Evolutionary conservation across 441 rosid species (phyloP).

Genomic region (Euphorbia schlechtendalii): DNA sequence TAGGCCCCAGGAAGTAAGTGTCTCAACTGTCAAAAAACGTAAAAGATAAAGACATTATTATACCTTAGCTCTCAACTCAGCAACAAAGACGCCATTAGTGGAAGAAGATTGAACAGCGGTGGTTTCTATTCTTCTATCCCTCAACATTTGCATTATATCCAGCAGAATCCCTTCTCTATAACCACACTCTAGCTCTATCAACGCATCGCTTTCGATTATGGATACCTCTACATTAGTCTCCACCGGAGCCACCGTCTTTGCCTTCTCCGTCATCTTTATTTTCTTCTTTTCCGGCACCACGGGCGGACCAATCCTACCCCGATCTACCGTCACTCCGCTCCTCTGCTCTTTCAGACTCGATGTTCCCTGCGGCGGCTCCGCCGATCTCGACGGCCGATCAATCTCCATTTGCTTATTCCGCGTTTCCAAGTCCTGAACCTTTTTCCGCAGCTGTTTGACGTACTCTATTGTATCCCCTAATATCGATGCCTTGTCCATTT

Average conservation of each 20-base stretch:
- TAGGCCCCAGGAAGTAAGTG: too few relatives aligned
- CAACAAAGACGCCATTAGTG: slow-evolving; percentile 39
- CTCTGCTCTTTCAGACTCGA: too few relatives aligned
- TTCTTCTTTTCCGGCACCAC: too few relatives aligned
- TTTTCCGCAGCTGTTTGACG: slow-evolving; percentile 70
- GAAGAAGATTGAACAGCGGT: slow-evolving; percentile 54
- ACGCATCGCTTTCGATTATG: slow-evolving; percentile 72
- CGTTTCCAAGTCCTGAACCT: slow-evolving; percentile 65
- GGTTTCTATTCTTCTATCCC: slow-evolving; percentile 61
- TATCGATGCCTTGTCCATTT: slow-evolving; percentile 95
- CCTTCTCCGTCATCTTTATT: too few relatives aligned
- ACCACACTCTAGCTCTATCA: slow-evolving; percentile 69
- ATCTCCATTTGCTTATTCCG: slow-evolving; percentile 42
- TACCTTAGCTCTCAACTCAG: slow-evolving; percentile 88
- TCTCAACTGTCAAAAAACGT: too few relatives aligned
- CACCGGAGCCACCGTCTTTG: neutral
- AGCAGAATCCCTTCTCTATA: slow-evolving; percentile 69
- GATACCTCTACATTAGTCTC: slow-evolving; percentile 64
- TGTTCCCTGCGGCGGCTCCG: slow-evolving; percentile 29
- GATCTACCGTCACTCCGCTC: too few relatives aligned
- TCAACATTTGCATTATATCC: slow-evolving; percentile 61
- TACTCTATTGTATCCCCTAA: slow-evolving; percentile 90
- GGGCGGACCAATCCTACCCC: too few relatives aligned
- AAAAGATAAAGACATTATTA: too few relatives aligned
- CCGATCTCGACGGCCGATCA: slow-evolving; percentile 27